Percentiles rank a stretch among this genome's conserved stretches.
phyloP scores from a whole-genome alignment of 768 basidiomycete genomes.

The Boletus bicolor region DNA sequence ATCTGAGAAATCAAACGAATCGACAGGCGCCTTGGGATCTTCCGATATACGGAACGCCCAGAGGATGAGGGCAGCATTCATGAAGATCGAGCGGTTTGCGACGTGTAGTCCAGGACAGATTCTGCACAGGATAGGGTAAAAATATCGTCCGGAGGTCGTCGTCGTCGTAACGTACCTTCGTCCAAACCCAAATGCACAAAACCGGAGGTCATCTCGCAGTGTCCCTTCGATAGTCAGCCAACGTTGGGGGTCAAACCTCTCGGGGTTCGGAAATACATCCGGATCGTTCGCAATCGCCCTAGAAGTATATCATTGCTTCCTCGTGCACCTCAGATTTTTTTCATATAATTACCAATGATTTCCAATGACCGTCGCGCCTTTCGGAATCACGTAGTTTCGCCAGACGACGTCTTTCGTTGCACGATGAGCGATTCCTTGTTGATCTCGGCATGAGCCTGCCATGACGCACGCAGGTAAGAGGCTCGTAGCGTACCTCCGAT shows the following conservation, averaged over 20 bases:
- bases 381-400: constrained; percentile 5
- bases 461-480: background rate
- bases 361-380: constrained; percentile 4
- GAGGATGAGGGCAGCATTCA: background rate
- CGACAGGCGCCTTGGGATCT: background rate
- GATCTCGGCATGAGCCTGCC: background rate
- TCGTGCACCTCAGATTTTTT: background rate
- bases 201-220: constrained; percentile 3
- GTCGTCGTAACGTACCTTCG: background rate
- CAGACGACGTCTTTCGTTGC: constrained; percentile 4
- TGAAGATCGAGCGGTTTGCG: constrained; percentile 5
- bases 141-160: too few species aligned
- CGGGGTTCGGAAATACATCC: constrained; percentile 4
- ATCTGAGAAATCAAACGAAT: background rate
- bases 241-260: constrained; percentile 1
- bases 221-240: constrained; percentile 1
- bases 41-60: constrained; percentile 6
- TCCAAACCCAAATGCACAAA: constrained; percentile 6
- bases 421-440: constrained; percentile 1
- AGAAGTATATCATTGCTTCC: background rate
- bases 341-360: background rate
- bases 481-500: background rate
- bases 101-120: constrained; percentile 3
- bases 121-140: background rate
- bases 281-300: constrained; percentile 9